These are phyloP conservation scores for Schizonepeta tenuifolia DNA, from an alignment of 257 asterid species.

Conservation along the genomic window DNA sequence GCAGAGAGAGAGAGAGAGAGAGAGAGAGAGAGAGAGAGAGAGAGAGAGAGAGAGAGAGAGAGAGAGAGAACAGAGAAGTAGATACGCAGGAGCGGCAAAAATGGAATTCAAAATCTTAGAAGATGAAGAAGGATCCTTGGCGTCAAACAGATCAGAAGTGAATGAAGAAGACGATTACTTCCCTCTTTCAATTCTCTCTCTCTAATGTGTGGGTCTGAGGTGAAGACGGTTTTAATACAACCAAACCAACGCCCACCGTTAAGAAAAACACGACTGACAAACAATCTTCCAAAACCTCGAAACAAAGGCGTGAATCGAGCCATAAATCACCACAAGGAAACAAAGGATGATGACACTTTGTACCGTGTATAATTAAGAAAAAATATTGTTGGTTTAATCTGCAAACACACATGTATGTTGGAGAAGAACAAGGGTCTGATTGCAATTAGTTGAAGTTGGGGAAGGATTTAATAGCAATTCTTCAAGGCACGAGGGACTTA, in stretches of 20 bases:
- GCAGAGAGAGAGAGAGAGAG: not conserved
- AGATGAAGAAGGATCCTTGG: slow-evolving; percentile 53
- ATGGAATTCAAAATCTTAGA: slow-evolving; percentile 54
- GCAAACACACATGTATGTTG: no score
- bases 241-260: not conserved
- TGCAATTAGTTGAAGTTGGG: no score
- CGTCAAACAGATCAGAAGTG: slow-evolving; percentile 65
- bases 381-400: no score
- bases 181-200: slow-evolving; percentile 48
- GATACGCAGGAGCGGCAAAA: slow-evolving; percentile 54
- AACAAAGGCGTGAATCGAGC: not conserved
- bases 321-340: not conserved
- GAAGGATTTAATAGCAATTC: no score
- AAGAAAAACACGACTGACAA: not conserved
- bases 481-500: no score
- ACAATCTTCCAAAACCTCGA: not conserved
- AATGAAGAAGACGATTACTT: slow-evolving; percentile 57
- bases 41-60: not conserved
- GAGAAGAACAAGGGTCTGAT: no score
- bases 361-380: no score
- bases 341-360: not conserved
- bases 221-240: not conserved
- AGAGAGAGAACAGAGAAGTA: not conserved
- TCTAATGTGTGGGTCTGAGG: not conserved
- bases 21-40: not conserved